phyloP scores from a whole-genome alignment of 768 basidiomycete species.

The Boletus bicolor region DNA sequence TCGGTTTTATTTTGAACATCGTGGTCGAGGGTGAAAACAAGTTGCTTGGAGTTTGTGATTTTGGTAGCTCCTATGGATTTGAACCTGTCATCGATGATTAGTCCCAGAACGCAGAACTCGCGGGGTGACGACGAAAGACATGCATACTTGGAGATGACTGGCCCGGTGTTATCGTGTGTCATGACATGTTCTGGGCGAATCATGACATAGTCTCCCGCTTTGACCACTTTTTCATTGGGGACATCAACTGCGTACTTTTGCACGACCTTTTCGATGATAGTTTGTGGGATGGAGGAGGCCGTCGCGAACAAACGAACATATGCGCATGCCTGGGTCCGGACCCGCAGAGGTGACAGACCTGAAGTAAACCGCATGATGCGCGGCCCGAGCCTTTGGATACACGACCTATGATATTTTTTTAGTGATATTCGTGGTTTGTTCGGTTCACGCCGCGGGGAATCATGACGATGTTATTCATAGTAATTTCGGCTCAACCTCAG shows the following conservation, averaged over 20 bases:
- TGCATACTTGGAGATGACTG: conserved; percentile 91
- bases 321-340: not conserved
- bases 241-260: conserved; percentile 95
- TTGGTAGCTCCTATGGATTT: conserved; percentile 88
- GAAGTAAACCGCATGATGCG: conserved; percentile 14
- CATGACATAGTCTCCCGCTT: conserved; percentile 99
- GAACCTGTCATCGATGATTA: conserved; percentile 54
- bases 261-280: conserved; percentile 95
- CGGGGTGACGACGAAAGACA: not conserved
- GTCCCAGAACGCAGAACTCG: not conserved
- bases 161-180: conserved; percentile 98
- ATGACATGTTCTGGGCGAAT: conserved; percentile 97
- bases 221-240: conserved; percentile 72
- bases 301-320: conserved; percentile 33
- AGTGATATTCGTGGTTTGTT: not conserved
- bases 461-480: not conserved
- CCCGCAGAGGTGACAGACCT: conserved; percentile 8
- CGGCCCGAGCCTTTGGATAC: not conserved
- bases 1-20: conserved; percentile 94
- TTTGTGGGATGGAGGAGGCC: conserved; percentile 57
- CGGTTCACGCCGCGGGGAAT: not conserved
- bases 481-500: not conserved
- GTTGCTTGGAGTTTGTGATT: conserved; percentile 76
- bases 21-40: conserved; percentile 96
- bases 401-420: not conserved